Conservation (phyloP, 345 rosid genomes). For the Conringia planisiliqua region DNA sequence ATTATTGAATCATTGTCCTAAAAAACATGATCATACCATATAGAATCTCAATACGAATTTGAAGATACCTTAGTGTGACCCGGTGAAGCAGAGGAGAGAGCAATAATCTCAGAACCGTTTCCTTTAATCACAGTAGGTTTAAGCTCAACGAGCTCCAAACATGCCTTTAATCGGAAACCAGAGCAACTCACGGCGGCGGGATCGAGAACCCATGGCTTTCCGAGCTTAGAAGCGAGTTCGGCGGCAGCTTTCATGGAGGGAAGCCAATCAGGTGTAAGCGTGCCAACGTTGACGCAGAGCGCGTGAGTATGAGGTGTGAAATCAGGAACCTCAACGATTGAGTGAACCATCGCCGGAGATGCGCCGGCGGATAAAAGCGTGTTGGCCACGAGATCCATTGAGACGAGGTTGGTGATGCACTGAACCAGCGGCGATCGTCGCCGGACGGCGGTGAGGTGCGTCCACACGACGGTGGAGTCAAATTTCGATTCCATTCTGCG, state of each 20-base stretch:
- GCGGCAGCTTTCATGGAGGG: constrained; percentile 79
- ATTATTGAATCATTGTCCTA: not conserved
- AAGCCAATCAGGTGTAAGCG: constrained; percentile 68
- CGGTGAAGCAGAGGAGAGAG: constrained; percentile 58
- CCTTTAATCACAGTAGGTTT: constrained; percentile 78
- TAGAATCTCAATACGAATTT: not conserved
- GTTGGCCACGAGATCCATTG: constrained; percentile 91
- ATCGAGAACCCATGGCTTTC: constrained; percentile 87
- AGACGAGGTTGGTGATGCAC: constrained; percentile 91
- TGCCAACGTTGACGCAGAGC: constrained; percentile 78
- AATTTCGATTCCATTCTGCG: constrained; percentile 18
- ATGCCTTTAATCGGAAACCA: constrained; percentile 61
- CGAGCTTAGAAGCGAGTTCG: constrained; percentile 37
- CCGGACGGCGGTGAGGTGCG: constrained; percentile 45
- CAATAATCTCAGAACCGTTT: constrained; percentile 79
- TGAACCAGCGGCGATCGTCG: constrained; percentile 64
- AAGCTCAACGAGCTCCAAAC: constrained; percentile 62
- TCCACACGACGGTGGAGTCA: constrained; percentile 30
- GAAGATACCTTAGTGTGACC: constrained; percentile 47
- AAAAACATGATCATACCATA: not conserved
- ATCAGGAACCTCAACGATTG: constrained; percentile 61
- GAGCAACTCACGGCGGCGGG: constrained; percentile 91
- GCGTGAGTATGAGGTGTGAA: constrained; percentile 67
- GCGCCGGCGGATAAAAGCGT: constrained; percentile 86
- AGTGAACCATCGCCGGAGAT: constrained; percentile 91